Percentiles rank a stretch among this genome's conserved stretches.
Evolutionary conservation across 2,329 filamentous ascomycete genomes (phyloP).

Genomic region (Neopestalotiopsis rosae): DNA sequence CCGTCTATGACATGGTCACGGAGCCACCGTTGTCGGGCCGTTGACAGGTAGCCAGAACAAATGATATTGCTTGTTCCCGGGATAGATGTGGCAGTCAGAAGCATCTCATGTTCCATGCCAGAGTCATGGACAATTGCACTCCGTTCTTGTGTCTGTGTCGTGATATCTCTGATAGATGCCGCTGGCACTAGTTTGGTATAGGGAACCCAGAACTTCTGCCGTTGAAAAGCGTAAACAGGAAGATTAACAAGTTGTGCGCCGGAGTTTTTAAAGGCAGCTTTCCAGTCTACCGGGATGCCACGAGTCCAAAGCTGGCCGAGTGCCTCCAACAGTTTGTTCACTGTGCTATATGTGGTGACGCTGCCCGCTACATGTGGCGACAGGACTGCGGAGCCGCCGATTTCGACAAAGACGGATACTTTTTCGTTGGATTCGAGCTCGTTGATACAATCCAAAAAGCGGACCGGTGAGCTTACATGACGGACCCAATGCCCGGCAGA

Average conservation of each 20-base stretch:
- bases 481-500: slow-evolving; percentile 7
- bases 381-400: slow-evolving; percentile 9
- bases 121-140: not conserved
- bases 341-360: slow-evolving; percentile 7
- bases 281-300: slow-evolving; percentile 6
- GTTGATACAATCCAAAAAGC: slow-evolving; percentile 12
- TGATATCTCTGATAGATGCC: not conserved
- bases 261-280: not conserved
- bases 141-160: not conserved
- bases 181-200: slow-evolving; percentile 6
- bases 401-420: slow-evolving; percentile 14
- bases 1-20: slow-evolving; percentile 2
- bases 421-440: slow-evolving; percentile 10
- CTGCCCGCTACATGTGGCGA: slow-evolving; percentile 10
- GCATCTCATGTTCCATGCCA: slow-evolving; percentile 5
- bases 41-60: slow-evolving; percentile 14
- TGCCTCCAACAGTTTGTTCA: slow-evolving; percentile 3
- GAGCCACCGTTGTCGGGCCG: not conserved
- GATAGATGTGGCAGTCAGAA: slow-evolving; percentile 14
- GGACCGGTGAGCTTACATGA: slow-evolving; percentile 13
- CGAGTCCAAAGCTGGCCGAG: slow-evolving; percentile 8
- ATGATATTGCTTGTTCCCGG: slow-evolving; percentile 15
- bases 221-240: slow-evolving; percentile 9
- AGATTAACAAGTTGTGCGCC: slow-evolving; percentile 3
- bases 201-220: slow-evolving; percentile 8